Evolutionary conservation across 768 basidiomycete genomes (phyloP).

Genomic region (Mycena galopus): DNA sequence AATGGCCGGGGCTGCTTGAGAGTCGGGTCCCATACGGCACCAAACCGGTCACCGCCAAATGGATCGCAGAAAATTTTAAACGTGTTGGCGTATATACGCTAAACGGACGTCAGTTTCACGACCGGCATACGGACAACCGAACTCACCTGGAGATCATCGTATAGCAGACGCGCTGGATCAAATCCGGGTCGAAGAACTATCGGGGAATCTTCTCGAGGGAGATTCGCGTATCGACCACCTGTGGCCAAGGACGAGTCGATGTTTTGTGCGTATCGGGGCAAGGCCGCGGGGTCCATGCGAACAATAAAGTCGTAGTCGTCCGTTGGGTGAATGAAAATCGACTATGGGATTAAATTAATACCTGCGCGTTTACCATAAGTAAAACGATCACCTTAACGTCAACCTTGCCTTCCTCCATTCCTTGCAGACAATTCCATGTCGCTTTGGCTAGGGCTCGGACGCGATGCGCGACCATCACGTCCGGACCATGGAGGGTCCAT

Average conservation of each 20-base stretch:
- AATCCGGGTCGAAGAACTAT: conserved; percentile 72
- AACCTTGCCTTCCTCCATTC: conserved; percentile 61
- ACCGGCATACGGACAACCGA: conserved; percentile 12
- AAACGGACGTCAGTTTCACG: conserved; percentile 8
- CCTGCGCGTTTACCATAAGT: not conserved
- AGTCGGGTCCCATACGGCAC: conserved; percentile 88
- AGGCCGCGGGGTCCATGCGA: conserved; percentile 70
- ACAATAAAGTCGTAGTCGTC: conserved; percentile 90
- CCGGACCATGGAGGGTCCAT: conserved; percentile 82
- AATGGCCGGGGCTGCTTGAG: conserved; percentile 74
- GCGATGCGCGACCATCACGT: conserved; percentile 79
- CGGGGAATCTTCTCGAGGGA: conserved; percentile 44
- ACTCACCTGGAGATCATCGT: conserved; percentile 80
- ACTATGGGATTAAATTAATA: conserved; percentile 54
- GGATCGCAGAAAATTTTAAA: conserved; percentile 89
- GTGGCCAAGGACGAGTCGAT: conserved; percentile 62
- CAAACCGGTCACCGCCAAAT: conserved; percentile 83
- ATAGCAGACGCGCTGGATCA: conserved; percentile 79
- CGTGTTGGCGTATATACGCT: conserved; percentile 82
- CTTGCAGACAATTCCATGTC: conserved; percentile 71
- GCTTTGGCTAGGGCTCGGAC: conserved; percentile 82
- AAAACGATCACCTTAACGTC: conserved; percentile 68
- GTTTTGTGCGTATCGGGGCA: conserved; percentile 85
- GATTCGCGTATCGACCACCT: conserved; percentile 61
- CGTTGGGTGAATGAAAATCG: conserved; percentile 87